A percentile compares a stretch with the other conserved stretches of the same genome.
Evolutionary conservation across 2,329 filamentous ascomycete genomes (phyloP).

Genomic region (Exserohilum rostratum): DNA sequence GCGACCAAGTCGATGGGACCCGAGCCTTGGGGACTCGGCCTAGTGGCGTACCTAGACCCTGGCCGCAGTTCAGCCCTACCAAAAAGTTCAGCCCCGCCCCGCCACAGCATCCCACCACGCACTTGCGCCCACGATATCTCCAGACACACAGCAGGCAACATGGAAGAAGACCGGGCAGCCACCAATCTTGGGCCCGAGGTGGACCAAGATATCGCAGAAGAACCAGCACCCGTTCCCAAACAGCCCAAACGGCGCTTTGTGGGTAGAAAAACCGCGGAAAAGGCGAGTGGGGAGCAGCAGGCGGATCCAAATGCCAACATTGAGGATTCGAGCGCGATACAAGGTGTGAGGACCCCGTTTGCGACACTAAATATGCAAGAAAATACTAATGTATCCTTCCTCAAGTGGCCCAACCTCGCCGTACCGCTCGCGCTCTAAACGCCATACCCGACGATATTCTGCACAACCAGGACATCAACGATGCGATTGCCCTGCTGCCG

Average conservation of each 20-base stretch:
- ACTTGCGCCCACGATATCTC: constrained; percentile 17
- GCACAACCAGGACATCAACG: constrained; percentile 82
- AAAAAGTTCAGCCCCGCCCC: constrained; percentile 19
- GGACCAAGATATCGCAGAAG: constrained; percentile 66
- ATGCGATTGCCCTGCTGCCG: constrained; percentile 84
- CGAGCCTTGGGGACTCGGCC: neutral
- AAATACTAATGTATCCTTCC: no score
- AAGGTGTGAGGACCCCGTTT: constrained; percentile 60
- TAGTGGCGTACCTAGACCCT: neutral
- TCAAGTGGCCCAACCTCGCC: constrained; percentile 75
- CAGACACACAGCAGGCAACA: constrained; percentile 43
- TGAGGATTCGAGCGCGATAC: constrained; percentile 69
- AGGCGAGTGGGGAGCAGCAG: constrained; percentile 57
- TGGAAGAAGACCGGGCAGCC: constrained; percentile 78
- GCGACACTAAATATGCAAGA: no score
- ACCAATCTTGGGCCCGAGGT: constrained; percentile 73
- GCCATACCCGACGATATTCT: constrained; percentile 88
- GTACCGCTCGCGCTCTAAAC: constrained; percentile 81
- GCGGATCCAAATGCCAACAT: constrained; percentile 52
- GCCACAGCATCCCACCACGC: constrained; percentile 19
- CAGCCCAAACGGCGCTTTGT: constrained; percentile 94
- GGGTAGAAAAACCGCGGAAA: constrained; percentile 74
- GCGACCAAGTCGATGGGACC: no score
- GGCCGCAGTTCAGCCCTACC: constrained; percentile 17
- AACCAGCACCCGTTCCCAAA: constrained; percentile 57